Conservation (phyloP, 1,284 basidiomycete genomes). For the Kalmanozyma brasiliensis region DNA sequence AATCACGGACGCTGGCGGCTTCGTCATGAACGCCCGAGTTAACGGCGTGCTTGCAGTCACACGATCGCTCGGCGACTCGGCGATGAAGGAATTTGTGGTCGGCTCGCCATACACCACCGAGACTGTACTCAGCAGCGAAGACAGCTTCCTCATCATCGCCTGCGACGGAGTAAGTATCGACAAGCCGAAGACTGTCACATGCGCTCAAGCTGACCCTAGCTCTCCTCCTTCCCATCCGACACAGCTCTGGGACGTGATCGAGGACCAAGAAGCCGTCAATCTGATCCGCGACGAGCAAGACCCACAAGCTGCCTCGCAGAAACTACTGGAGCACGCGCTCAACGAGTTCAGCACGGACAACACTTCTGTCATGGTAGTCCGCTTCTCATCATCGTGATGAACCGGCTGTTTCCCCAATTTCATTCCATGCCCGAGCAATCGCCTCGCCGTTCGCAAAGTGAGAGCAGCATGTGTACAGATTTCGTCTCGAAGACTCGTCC, state of each 20-base stretch:
- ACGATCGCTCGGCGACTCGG: slow-evolving; percentile 91
- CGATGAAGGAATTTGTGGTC: slow-evolving; percentile 99
- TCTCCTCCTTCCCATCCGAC: background rate
- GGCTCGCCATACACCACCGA: slow-evolving; percentile 98
- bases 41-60: slow-evolving; percentile 96
- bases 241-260: slow-evolving; percentile 97
- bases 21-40: slow-evolving; percentile 97
- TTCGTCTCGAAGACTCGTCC: too few relatives aligned
- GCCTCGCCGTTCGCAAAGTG: too few relatives aligned
- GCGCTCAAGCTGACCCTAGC: background rate
- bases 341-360: slow-evolving; percentile 90
- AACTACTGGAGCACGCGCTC: slow-evolving; percentile 85
- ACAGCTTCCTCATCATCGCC: slow-evolving; percentile 94
- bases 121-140: slow-evolving; percentile 86
- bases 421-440: too few relatives aligned
- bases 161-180: slow-evolving; percentile 87
- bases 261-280: slow-evolving; percentile 91
- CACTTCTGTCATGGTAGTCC: slow-evolving; percentile 67
- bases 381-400: slow-evolving; percentile 29
- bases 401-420: too few relatives aligned
- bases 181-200: background rate
- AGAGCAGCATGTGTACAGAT: too few relatives aligned
- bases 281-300: slow-evolving; percentile 80
- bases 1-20: slow-evolving; percentile 96
- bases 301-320: slow-evolving; percentile 83